Base-by-base conservation (phyloP, 2,329 filamentous ascomycete genomes). In the Pseudogymnoascus sp. region DNA sequence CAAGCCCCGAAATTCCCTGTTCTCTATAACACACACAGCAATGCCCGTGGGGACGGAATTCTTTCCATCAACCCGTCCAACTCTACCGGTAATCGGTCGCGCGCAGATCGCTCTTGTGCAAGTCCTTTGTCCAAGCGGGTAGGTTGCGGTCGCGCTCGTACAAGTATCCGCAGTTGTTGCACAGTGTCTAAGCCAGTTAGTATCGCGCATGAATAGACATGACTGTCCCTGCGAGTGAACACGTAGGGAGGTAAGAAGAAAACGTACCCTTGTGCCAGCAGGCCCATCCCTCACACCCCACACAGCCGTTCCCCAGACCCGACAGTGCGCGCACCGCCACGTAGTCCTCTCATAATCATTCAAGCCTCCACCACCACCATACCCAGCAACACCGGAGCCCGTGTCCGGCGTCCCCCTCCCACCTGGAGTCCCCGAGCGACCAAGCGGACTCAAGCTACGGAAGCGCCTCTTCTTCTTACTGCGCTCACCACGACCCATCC, bases 211-310 rank as follows among this genome's bases (percentile, higher is more conserved):
- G 44, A 62, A 64, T 65, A 31, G 56, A 66, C 46, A 46, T 42
- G 37, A 59, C 46, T 1, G 46, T 37, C 42, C 31, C n/a, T 64
- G 14, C 11, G n/a, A 5, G 7, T 11, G 14, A 8, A 44, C 25
- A 14, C n/a, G 37, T 3, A 59, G 36, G 7, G 14, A 62, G 73
- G 14, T 16, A 18, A 59, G 8, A 37, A 21, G 10, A 11, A 34
- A 61, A 77, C 89, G 82, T 79, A 95, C 91, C 76, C 90, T 89
- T 67, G 90, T 84, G 62, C 93, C 93, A 62, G 84, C 81, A 12
- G 95, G 95, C 23, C 95, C 95, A 76, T 97, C 93, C 70, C 95
- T 83, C 2, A 97, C 93, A 59, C 91, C 93, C 95, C 95, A 99
- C 7, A 97, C 91, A 28, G 91, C 89, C 59, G 88, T 88, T 14